Evolutionary conservation across 768 basidiomycete genomes (phyloP), one percentile per base, ranked within the genome.

Genomic region (Suillus discolor): DNA sequence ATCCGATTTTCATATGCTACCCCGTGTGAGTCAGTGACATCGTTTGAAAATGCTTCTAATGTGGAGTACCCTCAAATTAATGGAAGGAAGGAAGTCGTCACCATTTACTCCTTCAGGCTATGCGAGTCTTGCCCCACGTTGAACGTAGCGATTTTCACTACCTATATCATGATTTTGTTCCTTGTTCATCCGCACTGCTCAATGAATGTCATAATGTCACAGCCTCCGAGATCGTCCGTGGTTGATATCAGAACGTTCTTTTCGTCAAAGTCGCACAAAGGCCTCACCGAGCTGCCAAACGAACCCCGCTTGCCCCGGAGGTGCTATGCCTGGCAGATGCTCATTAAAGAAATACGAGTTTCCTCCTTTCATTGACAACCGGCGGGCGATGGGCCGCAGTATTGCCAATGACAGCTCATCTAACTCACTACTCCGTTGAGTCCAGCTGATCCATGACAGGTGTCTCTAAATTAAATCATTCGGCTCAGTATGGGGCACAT

Each of bases 321-420:
- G 81, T 81, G 55, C 70, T 91, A 20, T 83, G 83, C 67, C 78
- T 90, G 44, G 85, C 86, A 71, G 83, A 85, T 63, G 89, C 31
- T 89, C 69, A 70, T 85, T 78, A 12, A 41, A 38, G 34, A 38
- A 15, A 49, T 4, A 4, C 3, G 25, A 4, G 31, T 61, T 74
- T 74, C 72, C 75, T 72, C 6, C 31, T 6, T 31, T 31, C 31
- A 31, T 31, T 31, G 65, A 75, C 77, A 15, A 78, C 74, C 7
- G 76, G 84, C 64, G 63, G 36, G 36, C 36, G 36, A 1, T 86
- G 90, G 66, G 73, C 82, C 13, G 71, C 71, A 3, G 83, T 87
- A 9, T 31, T 6, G 31, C 36, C 8, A 38, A 54, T 90, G 51
- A 51, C 51, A 51, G 7, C 25, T 51, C 51, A 25, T 51, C 25